These are phyloP conservation scores for Saposhnikovia divaricata DNA, from an alignment of 129 eudicot species.

Conservation along the genomic window DNA sequence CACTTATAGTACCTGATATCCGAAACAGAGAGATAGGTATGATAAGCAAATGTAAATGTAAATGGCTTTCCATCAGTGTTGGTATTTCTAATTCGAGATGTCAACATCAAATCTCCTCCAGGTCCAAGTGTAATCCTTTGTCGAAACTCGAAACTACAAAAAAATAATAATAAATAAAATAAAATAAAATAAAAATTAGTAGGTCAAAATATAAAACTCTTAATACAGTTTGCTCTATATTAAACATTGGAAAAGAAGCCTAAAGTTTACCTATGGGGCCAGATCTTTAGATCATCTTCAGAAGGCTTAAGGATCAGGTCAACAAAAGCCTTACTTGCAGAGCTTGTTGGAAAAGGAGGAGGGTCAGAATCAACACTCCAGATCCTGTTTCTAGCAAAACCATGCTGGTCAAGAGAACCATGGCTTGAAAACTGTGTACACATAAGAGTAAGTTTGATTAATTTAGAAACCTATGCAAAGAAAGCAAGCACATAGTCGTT, in stretches of 20 bases:
- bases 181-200: background rate
- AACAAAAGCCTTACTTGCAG: constrained; percentile 42
- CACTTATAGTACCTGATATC: constrained; percentile 55
- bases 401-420: constrained; percentile 80
- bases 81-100: constrained; percentile 68
- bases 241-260: constrained; percentile 1
- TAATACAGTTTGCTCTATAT: background rate
- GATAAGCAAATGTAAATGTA: constrained; percentile 74
- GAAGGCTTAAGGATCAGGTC: constrained; percentile 74
- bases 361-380: constrained; percentile 64
- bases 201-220: background rate
- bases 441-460: constrained; percentile 20
- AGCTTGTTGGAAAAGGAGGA: constrained; percentile 30
- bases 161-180: too few relatives aligned
- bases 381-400: constrained; percentile 78
- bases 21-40: constrained; percentile 83
- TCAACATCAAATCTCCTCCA: constrained; percentile 78
- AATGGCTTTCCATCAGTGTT: constrained; percentile 63
- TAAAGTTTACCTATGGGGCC: constrained; percentile 66
- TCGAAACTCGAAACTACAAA: constrained; percentile 79
- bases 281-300: constrained; percentile 71
- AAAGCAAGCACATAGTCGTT: background rate
- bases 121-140: constrained; percentile 68
- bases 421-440: constrained; percentile 52
- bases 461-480: constrained; percentile 11